Evolutionary conservation across 1,284 basidiomycete species (phyloP), one percentile per base, ranked within the genome.

Genomic region (Leccinum subfulvum): DNA sequence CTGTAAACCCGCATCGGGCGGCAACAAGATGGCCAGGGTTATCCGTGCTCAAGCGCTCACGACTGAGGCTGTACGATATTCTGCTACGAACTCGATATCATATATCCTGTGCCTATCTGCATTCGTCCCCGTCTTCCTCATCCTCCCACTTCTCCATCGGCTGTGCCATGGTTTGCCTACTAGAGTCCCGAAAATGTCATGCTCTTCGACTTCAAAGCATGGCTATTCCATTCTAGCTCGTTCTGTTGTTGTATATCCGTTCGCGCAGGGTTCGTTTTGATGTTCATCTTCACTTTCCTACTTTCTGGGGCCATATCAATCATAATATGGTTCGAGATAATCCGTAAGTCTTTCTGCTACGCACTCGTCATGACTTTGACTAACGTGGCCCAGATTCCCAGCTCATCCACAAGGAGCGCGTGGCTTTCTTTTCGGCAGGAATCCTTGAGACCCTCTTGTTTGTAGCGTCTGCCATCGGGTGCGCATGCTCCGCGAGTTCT

Each of bases 181-280:
- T 33, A 26, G 56, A 28, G 49, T 18, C 53, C 23, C 16, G 59
- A 55, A 52, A 52, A 30, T 14, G 49, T 39, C 57, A 76, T 75
- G 73, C 28, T 21, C 30, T 3, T 66, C 51, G 56, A 65, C 53
- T 3, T 76, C 59, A 72, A 54, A 58, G 53, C 47, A 57, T 66
- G 74, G 65, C 14, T 77, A 10, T 61, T 77, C 18, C 69, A 56
- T 37, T 75, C 73, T 18, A 77, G 68, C 57, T 81, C 76, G 3
- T 88, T 83, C 69, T 89, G 87, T 69, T 87, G 79, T 67, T 89
- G 88, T 69, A 71, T 89, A 66, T 83, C 86, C 51, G 83, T 87
- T n/a, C 81, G 88, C 62, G 62, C 83, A 3, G 86, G 88, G 37
- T 85, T 87, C 39, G 78, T 85, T 58, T 69, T 82, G 57, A 80